Evolutionary conservation across 1,284 basidiomycete species (phyloP).

Genomic region (Cutaneotrichosporon cutaneum): DNA sequence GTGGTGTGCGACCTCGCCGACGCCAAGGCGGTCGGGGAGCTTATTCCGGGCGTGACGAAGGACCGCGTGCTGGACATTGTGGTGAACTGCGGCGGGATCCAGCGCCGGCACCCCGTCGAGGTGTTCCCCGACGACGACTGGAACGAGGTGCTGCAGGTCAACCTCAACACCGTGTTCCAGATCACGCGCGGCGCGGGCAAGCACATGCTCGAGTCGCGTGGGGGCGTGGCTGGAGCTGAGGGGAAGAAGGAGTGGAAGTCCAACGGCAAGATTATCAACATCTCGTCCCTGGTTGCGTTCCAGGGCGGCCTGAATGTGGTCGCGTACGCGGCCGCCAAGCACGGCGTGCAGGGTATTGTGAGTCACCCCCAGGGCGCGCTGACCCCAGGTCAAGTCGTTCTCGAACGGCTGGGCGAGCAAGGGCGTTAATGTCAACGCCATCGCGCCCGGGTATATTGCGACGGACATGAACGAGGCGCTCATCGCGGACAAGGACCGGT

Average conservation of each 20-base stretch:
- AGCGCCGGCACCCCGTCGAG: slow-evolving; percentile 76
- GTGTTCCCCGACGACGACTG: slow-evolving; percentile 82
- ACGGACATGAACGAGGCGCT: slow-evolving; percentile 64
- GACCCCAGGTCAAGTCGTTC: slow-evolving; percentile 51
- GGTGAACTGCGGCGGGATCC: slow-evolving; percentile 93
- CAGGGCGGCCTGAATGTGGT: slow-evolving; percentile 74
- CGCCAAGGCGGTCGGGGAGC: slow-evolving; percentile 64
- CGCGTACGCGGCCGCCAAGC: slow-evolving; percentile 84
- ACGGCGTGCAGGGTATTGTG: slow-evolving; percentile 76
- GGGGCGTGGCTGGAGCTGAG: slow-evolving; percentile 43
- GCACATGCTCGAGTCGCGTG: slow-evolving; percentile 54
- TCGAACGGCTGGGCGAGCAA: slow-evolving; percentile 70
- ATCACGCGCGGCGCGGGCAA: slow-evolving; percentile 53
- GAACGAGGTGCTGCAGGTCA: slow-evolving; percentile 70
- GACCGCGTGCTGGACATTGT: slow-evolving; percentile 72
- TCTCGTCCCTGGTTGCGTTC: slow-evolving; percentile 53
- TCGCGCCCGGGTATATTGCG: slow-evolving; percentile 88
- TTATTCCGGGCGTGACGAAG: slow-evolving; percentile 61
- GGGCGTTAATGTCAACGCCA: slow-evolving; percentile 83
- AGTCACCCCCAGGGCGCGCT: slow-evolving; percentile 19
- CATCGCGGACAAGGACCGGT: slow-evolving; percentile 52
- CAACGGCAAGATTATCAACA: slow-evolving; percentile 56
- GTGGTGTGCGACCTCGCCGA: slow-evolving; percentile 75
- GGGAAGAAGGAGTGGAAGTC: slow-evolving; percentile 22
- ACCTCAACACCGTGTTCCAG: slow-evolving; percentile 54